Evolutionary conservation across 306 rosid genomes (phyloP).

Genomic region (Canavalia gladiata): DNA sequence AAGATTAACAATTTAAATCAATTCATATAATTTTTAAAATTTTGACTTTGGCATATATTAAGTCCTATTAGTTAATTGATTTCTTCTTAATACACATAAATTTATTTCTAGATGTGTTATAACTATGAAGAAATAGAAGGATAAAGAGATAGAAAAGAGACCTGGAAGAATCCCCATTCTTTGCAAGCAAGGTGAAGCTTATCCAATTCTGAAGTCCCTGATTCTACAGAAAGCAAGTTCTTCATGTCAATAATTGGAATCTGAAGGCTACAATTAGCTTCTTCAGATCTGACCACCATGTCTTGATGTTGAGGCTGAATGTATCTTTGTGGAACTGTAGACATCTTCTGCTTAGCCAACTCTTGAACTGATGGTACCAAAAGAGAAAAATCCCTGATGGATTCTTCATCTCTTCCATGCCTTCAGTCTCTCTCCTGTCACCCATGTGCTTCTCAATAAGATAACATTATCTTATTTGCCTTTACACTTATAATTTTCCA

Average conservation of each 20-base stretch:
- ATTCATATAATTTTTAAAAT: too few species aligned
- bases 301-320: conserved; percentile 38
- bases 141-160: neutral
- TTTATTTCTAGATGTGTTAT: neutral
- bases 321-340: conserved; percentile 44
- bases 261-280: neutral
- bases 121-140: neutral
- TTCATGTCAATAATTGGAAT: conserved; percentile 52
- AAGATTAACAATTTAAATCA: neutral
- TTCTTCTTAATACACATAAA: too few species aligned
- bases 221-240: conserved; percentile 24
- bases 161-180: conserved; percentile 57
- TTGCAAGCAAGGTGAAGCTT: conserved; percentile 53
- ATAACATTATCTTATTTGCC: neutral
- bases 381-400: conserved; percentile 35
- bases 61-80: too few species aligned
- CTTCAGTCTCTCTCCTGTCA: neutral
- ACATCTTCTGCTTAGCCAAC: conserved; percentile 31
- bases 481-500: too few species aligned
- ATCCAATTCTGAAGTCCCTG: conserved; percentile 39
- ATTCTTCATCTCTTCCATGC: neutral
- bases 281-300: neutral
- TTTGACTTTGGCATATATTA: too few species aligned
- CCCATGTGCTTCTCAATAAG: too few species aligned
- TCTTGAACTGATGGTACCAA: conserved; percentile 55